Conservation (phyloP, 2,329 filamentous ascomycete species). For the Penicillium oxalicum region DNA sequence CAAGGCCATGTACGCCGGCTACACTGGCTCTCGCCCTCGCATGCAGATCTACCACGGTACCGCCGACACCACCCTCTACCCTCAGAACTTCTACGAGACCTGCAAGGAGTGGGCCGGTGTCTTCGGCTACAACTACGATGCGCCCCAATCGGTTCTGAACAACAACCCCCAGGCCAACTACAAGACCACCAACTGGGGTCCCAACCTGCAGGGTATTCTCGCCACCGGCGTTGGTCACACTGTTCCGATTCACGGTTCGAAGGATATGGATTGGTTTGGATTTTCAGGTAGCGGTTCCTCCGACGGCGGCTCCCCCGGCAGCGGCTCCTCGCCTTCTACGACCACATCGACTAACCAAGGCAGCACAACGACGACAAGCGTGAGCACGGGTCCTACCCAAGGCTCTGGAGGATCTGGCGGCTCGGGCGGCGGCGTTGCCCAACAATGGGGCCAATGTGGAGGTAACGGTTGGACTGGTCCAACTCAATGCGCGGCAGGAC, state of each 20-base stretch:
- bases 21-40: not conserved
- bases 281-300: not conserved
- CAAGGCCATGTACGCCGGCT: not conserved
- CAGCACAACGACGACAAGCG: not conserved
- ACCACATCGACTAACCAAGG: not conserved
- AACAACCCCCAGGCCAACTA: not conserved
- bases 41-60: constrained; percentile 2
- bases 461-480: not conserved
- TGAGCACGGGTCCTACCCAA: not conserved
- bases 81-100: constrained; percentile 1
- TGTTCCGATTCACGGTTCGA: not conserved
- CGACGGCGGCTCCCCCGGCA: too few species aligned
- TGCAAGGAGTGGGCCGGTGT: constrained; percentile 1
- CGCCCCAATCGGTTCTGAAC: not conserved
- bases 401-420: not conserved
- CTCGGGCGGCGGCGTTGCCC: not conserved
- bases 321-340: not conserved
- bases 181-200: not conserved
- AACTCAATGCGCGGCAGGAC: not conserved
- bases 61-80: not conserved
- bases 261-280: constrained; percentile 3
- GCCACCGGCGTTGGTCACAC: not conserved
- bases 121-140: constrained; percentile 1
- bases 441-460: constrained; percentile 1
- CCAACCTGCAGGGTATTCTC: not conserved